Evolutionary conservation across 805 yeast species (phyloP), one percentile per base, ranked within the genome.

Genomic region (Pichia manshurica): DNA sequence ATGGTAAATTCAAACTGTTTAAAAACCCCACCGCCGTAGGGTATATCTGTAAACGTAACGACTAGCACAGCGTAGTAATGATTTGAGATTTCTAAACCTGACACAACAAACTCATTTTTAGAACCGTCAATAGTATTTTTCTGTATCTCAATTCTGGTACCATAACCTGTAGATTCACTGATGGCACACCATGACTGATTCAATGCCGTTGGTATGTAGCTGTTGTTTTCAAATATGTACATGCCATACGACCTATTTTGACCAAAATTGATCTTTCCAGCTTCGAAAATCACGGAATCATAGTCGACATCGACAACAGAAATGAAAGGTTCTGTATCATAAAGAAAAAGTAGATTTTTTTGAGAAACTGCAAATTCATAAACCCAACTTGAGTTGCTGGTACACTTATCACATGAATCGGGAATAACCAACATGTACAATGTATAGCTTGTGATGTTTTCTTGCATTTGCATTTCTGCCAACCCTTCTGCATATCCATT

Each of bases 171-270:
- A 8, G 48, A 84, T 43, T 71, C 72, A 42, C 73, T 64, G 7
- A 87, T 66, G 0, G 95, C 96, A 64, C 93, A 84, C 75, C 86
- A 78, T 42, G 91, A 82, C 51, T 67, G 66, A 42, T 73, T 71
- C 43, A 84, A 58, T 2, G 62, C 63, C 1, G 52, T 52, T 44
- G 75, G 69, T 47, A 67, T 59, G 46, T 66, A 57, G 33, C 69
- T 65, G 3, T 66, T 70, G 40, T 68, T 58, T 1, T 76, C 66
- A 53, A 76, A 82, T 2, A 84, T 56, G 56, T 72, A 76, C 13
- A 83, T 50, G 12, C 65, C 65, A 51, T 67, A 73, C 1, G 50
- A 46, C 15, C 49, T 37, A 9, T 43, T 43, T 7, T 39, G 10
- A 3, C 37, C 37, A 13, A 47, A 38, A 1, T 42, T 25, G 6